Evolutionary conservation across 371 early-diverging fungal species (phyloP).

Genomic region (Rhizopus sp.): DNA sequence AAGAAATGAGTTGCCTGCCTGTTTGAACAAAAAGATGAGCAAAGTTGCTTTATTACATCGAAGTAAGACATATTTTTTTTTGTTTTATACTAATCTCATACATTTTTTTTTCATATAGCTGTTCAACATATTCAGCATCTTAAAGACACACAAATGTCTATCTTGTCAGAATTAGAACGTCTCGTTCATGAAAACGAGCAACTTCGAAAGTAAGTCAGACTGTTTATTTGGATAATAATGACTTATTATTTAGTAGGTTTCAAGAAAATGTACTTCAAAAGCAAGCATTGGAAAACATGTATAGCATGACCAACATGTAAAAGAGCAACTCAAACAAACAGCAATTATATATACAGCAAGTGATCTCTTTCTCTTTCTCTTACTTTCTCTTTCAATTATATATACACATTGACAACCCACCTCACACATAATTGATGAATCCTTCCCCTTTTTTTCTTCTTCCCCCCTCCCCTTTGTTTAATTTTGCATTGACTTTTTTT

Average conservation of each 20-base stretch:
- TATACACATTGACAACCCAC: background rate
- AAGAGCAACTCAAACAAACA: background rate
- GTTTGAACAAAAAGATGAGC: slow-evolving; percentile 41
- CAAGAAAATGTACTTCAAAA: slow-evolving; percentile 36
- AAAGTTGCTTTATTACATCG: slow-evolving; percentile 39
- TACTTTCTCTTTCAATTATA: background rate
- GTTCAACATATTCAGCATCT: slow-evolving; percentile 46
- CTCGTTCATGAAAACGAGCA: slow-evolving; percentile 43
- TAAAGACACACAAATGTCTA: slow-evolving; percentile 37
- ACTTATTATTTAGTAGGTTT: slow-evolving; percentile 17
- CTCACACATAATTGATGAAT: background rate
- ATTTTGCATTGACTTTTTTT: background rate
- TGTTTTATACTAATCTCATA: background rate
- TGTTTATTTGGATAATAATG: background rate
- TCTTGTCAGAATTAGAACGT: slow-evolving; percentile 39
- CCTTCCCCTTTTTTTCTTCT: background rate
- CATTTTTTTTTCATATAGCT: slow-evolving; percentile 22
- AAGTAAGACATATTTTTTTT: slow-evolving; percentile 29
- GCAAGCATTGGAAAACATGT: slow-evolving; percentile 40
- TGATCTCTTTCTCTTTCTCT: background rate
- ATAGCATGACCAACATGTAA: slow-evolving; percentile 32
- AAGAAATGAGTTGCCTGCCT: slow-evolving; percentile 35
- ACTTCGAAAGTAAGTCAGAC: slow-evolving; percentile 34
- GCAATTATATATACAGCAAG: slow-evolving; percentile 1
- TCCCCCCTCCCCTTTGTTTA: too few species aligned